A percentile compares a stretch with the other conserved stretches of the same genome.
Evolutionary conservation across 148 eudicot species (phyloP).

Genomic region (Beta vulgaris): DNA sequence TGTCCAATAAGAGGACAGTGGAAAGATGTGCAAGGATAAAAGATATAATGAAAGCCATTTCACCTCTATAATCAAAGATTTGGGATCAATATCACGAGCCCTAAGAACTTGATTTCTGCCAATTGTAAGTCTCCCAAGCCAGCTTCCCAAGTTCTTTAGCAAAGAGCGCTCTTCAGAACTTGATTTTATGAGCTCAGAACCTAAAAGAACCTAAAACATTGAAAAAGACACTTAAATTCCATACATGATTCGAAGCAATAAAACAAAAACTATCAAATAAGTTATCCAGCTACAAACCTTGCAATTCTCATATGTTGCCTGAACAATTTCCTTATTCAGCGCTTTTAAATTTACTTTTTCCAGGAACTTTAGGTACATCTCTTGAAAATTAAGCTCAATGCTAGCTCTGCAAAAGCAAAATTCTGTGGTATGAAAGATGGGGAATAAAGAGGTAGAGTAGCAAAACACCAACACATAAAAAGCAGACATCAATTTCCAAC

Average conservation of each 20-base stretch:
- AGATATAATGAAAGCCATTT: neutral
- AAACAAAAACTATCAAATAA: constrained; percentile 12
- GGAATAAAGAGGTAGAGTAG: neutral
- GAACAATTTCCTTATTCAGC: constrained; percentile 64
- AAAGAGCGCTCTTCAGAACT: constrained; percentile 96
- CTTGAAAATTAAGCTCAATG: constrained; percentile 94
- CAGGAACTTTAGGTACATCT: constrained; percentile 84
- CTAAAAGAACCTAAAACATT: constrained; percentile 70
- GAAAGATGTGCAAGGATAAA: neutral
- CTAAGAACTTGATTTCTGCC: constrained; percentile 83
- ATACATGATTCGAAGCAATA: neutral
- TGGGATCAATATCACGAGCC: constrained; percentile 86
- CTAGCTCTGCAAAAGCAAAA: constrained; percentile 61
- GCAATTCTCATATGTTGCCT: constrained; percentile 92
- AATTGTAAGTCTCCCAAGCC: constrained; percentile 97
- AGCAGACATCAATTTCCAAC: constrained; percentile 29
- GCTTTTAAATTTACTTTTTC: constrained; percentile 76
- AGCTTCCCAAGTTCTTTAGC: constrained; percentile 92
- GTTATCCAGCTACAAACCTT: constrained; percentile 62
- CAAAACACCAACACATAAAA: neutral
- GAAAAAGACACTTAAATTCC: neutral
- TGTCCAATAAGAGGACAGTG: neutral
- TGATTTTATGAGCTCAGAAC: constrained; percentile 91
- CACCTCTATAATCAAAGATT: constrained; percentile 86
- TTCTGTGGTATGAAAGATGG: neutral